Percentiles rank a stretch among this genome's conserved stretches.
These are phyloP conservation scores for Anthracocystis walkeri DNA, from an alignment of 1,284 basidiomycete genomes.

Conservation along the genomic window DNA sequence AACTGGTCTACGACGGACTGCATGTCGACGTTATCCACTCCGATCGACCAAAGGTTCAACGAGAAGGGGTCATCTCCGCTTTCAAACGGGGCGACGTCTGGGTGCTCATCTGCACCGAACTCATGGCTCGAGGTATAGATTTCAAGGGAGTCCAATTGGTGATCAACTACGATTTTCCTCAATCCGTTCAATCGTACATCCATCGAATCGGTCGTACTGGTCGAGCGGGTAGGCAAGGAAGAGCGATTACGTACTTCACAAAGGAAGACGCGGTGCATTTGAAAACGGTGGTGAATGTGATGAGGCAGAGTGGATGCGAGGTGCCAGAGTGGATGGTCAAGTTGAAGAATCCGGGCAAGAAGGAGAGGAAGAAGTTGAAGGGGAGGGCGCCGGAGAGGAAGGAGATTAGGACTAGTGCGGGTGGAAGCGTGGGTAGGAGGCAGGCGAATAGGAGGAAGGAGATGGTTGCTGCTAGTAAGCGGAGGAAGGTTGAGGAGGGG, in stretches of 20 bases:
- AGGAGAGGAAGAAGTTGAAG: conserved; percentile 86
- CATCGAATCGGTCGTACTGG: conserved; percentile 97
- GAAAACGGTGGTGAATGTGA: conserved; percentile 95
- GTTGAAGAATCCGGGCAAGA: conserved; percentile 84
- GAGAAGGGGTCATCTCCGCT: conserved; percentile 78
- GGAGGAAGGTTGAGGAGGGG: conserved; percentile 33
- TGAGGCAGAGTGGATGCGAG: conserved; percentile 81
- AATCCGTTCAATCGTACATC: conserved; percentile 85
- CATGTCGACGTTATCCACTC: conserved; percentile 94
- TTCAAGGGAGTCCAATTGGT: conserved; percentile 92
- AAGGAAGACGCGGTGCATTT: conserved; percentile 90
- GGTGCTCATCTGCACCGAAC: conserved; percentile 68
- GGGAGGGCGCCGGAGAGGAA: conserved; percentile 78
- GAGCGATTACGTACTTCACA: conserved; percentile 95
- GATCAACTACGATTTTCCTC: conserved; percentile 79
- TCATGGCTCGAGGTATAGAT: conserved; percentile 90
- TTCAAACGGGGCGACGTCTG: conserved; percentile 78
- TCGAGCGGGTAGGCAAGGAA: conserved; percentile 88
- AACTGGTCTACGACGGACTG: conserved; percentile 84
- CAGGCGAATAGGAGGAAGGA: conserved; percentile 54
- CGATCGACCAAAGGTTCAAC: conserved; percentile 84
- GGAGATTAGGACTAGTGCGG: conserved; percentile 59
- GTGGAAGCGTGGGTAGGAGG: conserved; percentile 54
- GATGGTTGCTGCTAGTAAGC: conserved; percentile 63
- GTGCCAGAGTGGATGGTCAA: conserved; percentile 67